Evolutionary conservation across 345 rosid genomes (phyloP).

Genomic region (Hypericum androsaemum): DNA sequence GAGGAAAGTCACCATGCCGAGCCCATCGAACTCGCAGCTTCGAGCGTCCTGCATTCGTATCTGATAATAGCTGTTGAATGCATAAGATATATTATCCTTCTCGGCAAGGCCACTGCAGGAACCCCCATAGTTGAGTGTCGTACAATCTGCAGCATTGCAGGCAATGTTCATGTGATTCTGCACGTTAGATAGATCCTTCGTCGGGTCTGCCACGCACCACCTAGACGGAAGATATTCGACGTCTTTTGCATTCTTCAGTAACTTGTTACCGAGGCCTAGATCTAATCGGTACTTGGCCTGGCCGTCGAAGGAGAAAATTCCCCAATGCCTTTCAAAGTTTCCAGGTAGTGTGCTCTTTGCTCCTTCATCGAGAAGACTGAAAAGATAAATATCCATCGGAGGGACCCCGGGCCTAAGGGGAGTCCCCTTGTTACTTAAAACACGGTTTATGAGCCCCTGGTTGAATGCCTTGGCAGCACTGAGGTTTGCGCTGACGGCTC

Average conservation of each 20-base stretch:
- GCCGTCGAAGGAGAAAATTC: conserved; percentile 92
- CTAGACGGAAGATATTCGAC: conserved; percentile 80
- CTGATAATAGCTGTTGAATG: conserved; percentile 96
- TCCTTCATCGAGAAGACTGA: conserved; percentile 84
- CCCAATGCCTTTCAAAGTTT: conserved; percentile 95
- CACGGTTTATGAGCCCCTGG: conserved; percentile 71
- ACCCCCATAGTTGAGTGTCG: conserved; percentile 76
- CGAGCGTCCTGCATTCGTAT: conserved; percentile 60
- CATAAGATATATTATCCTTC: conserved; percentile 81
- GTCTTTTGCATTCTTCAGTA: conserved; percentile 54
- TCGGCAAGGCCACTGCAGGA: conserved; percentile 76
- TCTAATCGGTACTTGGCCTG: conserved; percentile 82
- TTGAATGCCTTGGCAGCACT: conserved; percentile 78
- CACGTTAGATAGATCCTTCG: conserved; percentile 50
- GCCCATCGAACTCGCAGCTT: conserved; percentile 88
- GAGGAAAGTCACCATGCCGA: conserved; percentile 75
- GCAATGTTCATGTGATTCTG: conserved; percentile 68
- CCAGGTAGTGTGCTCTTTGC: conserved; percentile 81
- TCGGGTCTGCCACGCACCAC: conserved; percentile 90
- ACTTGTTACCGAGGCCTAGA: conserved; percentile 64
- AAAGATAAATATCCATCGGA: conserved; percentile 75
- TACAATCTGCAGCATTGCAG: conserved; percentile 80
- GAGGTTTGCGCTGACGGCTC: conserved; percentile 69
- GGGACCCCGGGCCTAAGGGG: conserved; percentile 79
- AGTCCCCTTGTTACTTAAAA: conserved; percentile 69